These are phyloP conservation scores for Prunus padus DNA, from an alignment of 306 rosid genomes.

Conservation along the genomic window DNA sequence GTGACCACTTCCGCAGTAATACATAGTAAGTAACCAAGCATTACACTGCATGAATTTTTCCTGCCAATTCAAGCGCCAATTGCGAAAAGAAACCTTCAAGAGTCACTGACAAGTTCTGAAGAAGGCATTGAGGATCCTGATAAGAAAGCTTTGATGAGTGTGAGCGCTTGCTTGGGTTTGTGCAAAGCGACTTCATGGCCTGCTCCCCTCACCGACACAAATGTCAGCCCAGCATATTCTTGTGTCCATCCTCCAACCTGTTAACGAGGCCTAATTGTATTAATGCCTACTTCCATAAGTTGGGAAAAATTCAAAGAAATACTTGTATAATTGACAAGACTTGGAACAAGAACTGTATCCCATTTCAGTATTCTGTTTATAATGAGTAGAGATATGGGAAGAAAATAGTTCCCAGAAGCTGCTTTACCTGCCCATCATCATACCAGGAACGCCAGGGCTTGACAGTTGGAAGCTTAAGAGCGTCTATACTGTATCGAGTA, in stretches of 20 bases:
- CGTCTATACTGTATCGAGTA: constrained; percentile 69
- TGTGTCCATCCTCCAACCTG: constrained; percentile 99
- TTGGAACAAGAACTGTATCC: not conserved
- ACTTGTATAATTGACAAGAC: not conserved
- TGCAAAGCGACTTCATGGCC: constrained; percentile 96
- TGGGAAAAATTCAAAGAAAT: not conserved
- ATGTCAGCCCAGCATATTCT: constrained; percentile 79
- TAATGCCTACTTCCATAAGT: not conserved
- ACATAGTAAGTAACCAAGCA: not conserved
- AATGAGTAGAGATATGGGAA: not conserved
- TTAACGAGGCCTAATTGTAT: not conserved
- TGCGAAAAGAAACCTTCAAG: constrained; percentile 22
- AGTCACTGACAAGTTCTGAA: constrained; percentile 32
- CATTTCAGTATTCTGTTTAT: not conserved
- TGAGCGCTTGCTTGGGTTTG: constrained; percentile 74
- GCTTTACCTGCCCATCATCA: constrained; percentile 59
- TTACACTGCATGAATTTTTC: not conserved
- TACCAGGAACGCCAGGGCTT: constrained; percentile 86
- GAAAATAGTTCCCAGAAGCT: not conserved
- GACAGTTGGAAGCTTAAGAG: constrained; percentile 63
- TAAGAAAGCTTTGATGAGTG: constrained; percentile 62
- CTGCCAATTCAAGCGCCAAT: not conserved
- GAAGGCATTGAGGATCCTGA: constrained; percentile 66
- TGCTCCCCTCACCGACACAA: constrained; percentile 84
- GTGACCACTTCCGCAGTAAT: not conserved